These are phyloP conservation scores for Trichoderma citrinoviride DNA, from an alignment of 2,329 filamentous ascomycete genomes.

Conservation along the genomic window DNA sequence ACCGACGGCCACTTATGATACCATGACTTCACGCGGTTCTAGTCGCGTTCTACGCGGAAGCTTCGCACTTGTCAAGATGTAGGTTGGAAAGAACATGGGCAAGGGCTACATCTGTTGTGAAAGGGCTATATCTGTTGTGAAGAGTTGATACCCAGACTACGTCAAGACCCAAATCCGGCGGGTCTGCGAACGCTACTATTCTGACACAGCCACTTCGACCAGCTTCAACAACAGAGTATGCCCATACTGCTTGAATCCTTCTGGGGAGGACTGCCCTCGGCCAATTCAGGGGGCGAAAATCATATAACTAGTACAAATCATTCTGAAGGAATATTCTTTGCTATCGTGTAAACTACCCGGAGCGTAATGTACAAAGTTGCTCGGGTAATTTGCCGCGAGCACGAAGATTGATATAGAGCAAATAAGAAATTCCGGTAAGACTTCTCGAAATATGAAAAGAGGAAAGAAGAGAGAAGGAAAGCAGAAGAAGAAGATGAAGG, in stretches of 20 bases:
- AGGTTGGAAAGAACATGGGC: too few species aligned
- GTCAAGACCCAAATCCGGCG: not conserved
- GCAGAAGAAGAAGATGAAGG: not conserved
- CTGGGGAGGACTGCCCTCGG: not conserved
- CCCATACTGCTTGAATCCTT: too few species aligned
- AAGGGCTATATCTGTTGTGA: too few species aligned
- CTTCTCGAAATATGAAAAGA: not conserved
- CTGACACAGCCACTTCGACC: not conserved
- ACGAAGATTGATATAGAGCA: not conserved
- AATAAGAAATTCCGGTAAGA: not conserved
- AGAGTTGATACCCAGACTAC: not conserved
- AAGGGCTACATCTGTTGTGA: too few species aligned
- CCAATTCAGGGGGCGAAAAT: not conserved
- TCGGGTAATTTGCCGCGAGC: not conserved
- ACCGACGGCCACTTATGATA: not conserved
- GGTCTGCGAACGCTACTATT: not conserved
- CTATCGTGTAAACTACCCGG: not conserved
- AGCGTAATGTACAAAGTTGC: constrained; percentile 17
- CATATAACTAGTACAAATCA: not conserved
- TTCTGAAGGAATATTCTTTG: constrained; percentile 2
- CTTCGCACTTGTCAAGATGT: not conserved
- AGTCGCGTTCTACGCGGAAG: not conserved
- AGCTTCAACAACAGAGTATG: not conserved
- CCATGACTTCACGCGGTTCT: not conserved
- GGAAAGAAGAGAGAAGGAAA: not conserved